Evolutionary conservation across 2,329 filamentous ascomycete species (phyloP).

Genomic region (Sclerotinia minor): DNA sequence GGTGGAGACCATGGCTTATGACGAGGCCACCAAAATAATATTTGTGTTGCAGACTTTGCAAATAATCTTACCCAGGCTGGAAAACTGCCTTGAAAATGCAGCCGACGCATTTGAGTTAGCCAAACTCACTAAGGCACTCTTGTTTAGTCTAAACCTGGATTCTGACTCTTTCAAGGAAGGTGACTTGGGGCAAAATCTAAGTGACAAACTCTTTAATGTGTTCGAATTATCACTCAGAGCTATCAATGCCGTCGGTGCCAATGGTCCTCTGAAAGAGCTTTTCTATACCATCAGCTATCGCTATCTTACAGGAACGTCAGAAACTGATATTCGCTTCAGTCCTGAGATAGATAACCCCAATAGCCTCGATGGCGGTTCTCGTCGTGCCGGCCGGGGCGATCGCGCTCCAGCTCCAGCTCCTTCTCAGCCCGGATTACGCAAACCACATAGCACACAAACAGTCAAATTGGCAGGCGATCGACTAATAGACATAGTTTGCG

Average conservation of each 20-base stretch:
- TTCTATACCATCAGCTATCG: conserved; percentile 92
- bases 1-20: conserved; percentile 78
- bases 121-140: conserved; percentile 69
- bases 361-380: background rate
- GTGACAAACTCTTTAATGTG: conserved; percentile 86
- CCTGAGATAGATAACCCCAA: background rate
- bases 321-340: conserved; percentile 50
- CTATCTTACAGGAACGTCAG: conserved; percentile 70
- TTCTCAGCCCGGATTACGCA: conserved; percentile 47
- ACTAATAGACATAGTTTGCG: conserved; percentile 82
- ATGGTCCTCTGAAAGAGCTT: conserved; percentile 71
- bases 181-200: conserved; percentile 69
- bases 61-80: conserved; percentile 82
- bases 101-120: conserved; percentile 74
- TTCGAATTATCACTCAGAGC: conserved; percentile 85
- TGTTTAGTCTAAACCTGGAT: conserved; percentile 68
- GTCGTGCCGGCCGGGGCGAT: background rate
- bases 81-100: conserved; percentile 68
- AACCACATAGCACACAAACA: conserved; percentile 60
- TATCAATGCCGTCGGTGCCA: conserved; percentile 71
- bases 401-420: background rate
- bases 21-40: conserved; percentile 66
- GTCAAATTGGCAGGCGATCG: conserved; percentile 79
- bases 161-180: conserved; percentile 45
- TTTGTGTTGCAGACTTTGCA: conserved; percentile 87